phyloP scores from a whole-genome alignment of 164 flowering plant species.

The Paratinospora sagittata region DNA sequence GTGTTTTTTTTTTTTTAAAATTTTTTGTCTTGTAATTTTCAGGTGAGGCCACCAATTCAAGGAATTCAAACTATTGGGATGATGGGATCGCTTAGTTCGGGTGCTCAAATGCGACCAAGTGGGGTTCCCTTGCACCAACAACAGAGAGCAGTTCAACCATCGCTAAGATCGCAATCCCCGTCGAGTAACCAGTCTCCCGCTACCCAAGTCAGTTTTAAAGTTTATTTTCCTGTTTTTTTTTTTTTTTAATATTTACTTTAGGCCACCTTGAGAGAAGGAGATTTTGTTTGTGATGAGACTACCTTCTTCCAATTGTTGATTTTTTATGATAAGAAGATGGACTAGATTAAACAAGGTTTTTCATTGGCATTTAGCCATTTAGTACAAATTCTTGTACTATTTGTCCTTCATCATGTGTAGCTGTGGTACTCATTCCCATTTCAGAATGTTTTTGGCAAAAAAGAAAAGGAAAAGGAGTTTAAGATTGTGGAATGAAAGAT shows the following conservation, averaged over 20 bases:
- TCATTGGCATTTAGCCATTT: background rate
- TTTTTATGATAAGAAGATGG: no score
- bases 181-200: slow-evolving; percentile 36
- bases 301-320: no score
- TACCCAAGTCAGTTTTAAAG: slow-evolving; percentile 46
- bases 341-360: no score
- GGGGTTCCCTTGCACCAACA: slow-evolving; percentile 41
- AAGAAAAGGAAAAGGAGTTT: no score
- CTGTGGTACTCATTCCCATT: background rate
- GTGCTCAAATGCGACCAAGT: slow-evolving; percentile 51
- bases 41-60: slow-evolving; percentile 47
- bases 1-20: background rate
- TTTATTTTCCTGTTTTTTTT: background rate
- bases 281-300: background rate
- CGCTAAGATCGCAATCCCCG: slow-evolving; percentile 44
- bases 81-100: slow-evolving; percentile 44
- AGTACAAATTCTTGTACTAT: background rate
- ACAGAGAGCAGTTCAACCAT: slow-evolving; percentile 48
- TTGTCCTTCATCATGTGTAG: background rate
- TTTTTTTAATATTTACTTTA: background rate
- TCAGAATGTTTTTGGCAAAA: no score
- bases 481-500: background rate
- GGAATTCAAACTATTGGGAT: slow-evolving; percentile 52
- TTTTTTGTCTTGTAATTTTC: slow-evolving; percentile 8
- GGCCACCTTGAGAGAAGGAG: background rate